A percentile compares a stretch with the other conserved stretches of the same genome.
Evolutionary conservation across 108 stramenopile species (phyloP).

Genomic region (Aurantiochytrium sp.): DNA sequence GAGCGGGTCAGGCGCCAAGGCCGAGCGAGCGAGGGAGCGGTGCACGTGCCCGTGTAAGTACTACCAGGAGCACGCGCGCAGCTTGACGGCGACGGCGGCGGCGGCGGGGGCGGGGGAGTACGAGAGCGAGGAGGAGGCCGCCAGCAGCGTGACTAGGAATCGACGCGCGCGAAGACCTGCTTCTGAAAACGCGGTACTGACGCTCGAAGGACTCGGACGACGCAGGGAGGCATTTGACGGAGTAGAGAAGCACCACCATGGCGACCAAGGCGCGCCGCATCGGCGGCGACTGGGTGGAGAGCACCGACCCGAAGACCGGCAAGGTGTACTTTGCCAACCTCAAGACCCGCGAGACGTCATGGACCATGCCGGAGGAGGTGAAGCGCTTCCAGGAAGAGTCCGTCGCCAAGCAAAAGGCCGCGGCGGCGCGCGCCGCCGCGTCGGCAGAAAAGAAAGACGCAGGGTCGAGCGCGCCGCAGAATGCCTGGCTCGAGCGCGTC

Average conservation of each 20-base stretch:
- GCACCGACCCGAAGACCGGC: conserved; percentile 30
- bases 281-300: conserved; percentile 35
- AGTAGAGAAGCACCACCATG: not conserved
- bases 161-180: no score
- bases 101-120: no score
- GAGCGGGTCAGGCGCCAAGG: no score
- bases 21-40: no score
- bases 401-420: not conserved
- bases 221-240: no score
- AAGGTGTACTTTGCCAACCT: conserved; percentile 24
- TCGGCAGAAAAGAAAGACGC: conserved; percentile 8
- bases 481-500: not conserved
- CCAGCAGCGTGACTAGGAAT: no score
- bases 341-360: conserved; percentile 30
- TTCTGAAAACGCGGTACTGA: no score
- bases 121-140: no score
- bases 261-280: conserved; percentile 30
- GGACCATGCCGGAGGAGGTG: conserved; percentile 27
- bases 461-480: conserved; percentile 56
- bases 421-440: not conserved
- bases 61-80: no score
- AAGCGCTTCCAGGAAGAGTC: not conserved
- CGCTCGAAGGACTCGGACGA: no score
- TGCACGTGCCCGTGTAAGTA: no score
- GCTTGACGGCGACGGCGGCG: no score